Percentiles rank a stretch among this genome's conserved stretches.
These are phyloP conservation scores for Pseudozyma flocculosa DNA, from an alignment of 1,284 basidiomycete species.

Conservation along the genomic window DNA sequence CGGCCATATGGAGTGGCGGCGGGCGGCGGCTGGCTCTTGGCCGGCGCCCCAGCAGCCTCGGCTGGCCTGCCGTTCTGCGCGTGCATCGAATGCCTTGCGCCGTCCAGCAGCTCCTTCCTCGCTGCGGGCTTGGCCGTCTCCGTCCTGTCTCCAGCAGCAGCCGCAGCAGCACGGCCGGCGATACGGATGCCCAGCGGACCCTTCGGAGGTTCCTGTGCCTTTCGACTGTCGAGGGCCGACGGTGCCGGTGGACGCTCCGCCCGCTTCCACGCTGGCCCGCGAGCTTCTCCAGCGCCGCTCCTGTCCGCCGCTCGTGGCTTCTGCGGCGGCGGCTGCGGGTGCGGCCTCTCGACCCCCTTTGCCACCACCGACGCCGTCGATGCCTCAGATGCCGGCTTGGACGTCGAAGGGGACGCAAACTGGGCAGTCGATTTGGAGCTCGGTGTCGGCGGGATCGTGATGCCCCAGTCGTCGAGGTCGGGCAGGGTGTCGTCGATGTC, in stretches of 20 bases:
- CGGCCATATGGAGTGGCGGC: conserved; percentile 27
- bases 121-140: background rate
- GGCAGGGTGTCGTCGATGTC: conserved; percentile 44
- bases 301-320: background rate
- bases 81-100: conserved; percentile 1
- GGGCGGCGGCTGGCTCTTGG: no score
- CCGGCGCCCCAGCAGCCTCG: no score
- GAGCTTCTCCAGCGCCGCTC: no score
- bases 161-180: conserved; percentile 15
- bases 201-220: background rate
- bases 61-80: background rate
- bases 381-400: no score
- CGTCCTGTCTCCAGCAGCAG: background rate
- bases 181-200: conserved; percentile 22
- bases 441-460: conserved; percentile 15
- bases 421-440: background rate
- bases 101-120: background rate
- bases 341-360: no score
- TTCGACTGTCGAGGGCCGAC: no score
- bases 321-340: background rate
- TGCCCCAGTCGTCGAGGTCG: conserved; percentile 43
- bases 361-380: no score
- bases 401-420: no score
- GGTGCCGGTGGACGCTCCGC: no score
- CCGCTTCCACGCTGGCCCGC: no score